Conservation (phyloP, 1,284 basidiomycete species). For the Puccinia coronata region DNA sequence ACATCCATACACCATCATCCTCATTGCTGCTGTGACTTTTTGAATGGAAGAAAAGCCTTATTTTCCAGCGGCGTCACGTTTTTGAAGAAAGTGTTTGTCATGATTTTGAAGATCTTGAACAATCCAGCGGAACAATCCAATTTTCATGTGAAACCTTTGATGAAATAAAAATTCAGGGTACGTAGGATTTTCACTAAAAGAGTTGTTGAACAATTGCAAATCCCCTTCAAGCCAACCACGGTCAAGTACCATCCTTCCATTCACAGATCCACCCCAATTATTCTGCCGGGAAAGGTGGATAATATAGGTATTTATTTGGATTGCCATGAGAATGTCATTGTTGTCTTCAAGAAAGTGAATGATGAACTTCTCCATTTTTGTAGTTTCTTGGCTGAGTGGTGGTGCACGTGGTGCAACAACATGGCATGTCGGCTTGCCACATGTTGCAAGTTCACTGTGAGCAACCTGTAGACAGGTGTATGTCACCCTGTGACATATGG, state of each 20-base stretch:
- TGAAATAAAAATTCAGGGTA: background rate
- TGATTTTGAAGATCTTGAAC: slow-evolving; percentile 34
- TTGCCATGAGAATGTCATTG: too few relatives aligned
- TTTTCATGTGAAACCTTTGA: slow-evolving; percentile 8
- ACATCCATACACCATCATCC: slow-evolving; percentile 21
- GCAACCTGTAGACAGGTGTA: too few relatives aligned
- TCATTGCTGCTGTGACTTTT: slow-evolving; percentile 2
- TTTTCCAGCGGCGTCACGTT: slow-evolving; percentile 7
- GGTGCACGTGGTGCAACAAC: too few relatives aligned
- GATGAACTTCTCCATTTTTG: too few relatives aligned
- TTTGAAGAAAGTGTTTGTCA: slow-evolving; percentile 7
- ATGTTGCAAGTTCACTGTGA: too few relatives aligned
- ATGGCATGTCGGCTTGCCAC: too few relatives aligned
- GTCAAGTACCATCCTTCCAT: too few relatives aligned
- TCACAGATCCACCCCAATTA: background rate
- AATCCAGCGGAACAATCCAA: background rate
- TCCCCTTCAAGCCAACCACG: background rate
- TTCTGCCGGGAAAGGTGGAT: background rate
- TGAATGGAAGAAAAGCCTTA: background rate
- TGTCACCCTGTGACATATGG: too few relatives aligned
- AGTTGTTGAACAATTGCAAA: background rate
- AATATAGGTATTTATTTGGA: too few relatives aligned
- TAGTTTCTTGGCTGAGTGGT: too few relatives aligned
- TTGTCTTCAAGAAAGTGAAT: too few relatives aligned
- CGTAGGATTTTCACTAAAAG: background rate